Base-by-base conservation (phyloP, 139 green algal genomes). In the Chlamydomonas sphaeroides region DNA sequence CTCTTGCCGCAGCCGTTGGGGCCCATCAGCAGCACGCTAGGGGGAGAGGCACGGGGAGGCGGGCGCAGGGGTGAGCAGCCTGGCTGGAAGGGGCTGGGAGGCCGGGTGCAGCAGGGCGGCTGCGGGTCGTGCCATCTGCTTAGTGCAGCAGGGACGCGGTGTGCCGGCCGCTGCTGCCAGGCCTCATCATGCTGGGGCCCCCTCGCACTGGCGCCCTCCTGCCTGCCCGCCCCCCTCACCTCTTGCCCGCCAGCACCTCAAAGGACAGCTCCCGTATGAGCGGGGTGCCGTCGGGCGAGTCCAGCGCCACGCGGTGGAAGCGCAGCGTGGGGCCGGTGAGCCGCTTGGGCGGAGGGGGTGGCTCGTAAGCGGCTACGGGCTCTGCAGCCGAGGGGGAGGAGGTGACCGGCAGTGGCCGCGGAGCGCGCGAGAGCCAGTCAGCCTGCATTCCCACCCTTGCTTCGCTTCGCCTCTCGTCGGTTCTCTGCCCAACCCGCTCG, bases 1-100 rank as follows among this genome's bases (percentile, higher is more conserved):
- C 81, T 92, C 88, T 98, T 98, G 87, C 95, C 95, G 63, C 87
- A 93, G 65, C 95, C 95, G 75, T 98, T 98, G 61, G 95, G 95
- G 1, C 95, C 95, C 94, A 97, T 97, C 56, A 98, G 86, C 85
- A 98, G 89, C 25, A 97, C 85, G 45, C 84, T 93, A 30, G 7
- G 38, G 56, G 51, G 67, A 28, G 65, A 23, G 65, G 65, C 38
- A 41, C 26, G 56, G 56, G 38, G 70, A 35, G 56, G 72, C 56
- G 36, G 36, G 15, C 5, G 53, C 53, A 62, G 53, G 53, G 53
- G 53, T 30, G 17, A 38, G 6, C 30, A 66, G 30, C 28, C 59
- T 39, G 30, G 28, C 2, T 38, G 28, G 15, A 38, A 38, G 30
- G 59, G 28, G 28, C 25, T 17, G 56, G 56, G 25, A n/a, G n/a